Evolutionary conservation across 1,284 basidiomycete genomes (phyloP).

Genomic region (Sanghuangporus baumii): DNA sequence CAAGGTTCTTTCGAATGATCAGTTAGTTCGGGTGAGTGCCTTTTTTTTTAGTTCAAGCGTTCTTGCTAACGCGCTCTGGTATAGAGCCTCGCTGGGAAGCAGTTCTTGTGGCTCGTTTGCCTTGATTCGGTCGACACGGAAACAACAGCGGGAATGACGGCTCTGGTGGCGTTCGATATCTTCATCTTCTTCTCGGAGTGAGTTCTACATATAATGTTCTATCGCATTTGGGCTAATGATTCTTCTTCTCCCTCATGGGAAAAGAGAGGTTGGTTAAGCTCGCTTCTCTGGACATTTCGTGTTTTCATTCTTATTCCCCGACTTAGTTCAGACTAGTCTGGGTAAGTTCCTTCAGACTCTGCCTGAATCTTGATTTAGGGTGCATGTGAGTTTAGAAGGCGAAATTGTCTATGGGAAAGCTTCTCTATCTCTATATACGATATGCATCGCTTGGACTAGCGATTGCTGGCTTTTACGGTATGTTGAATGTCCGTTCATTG

Average conservation of each 20-base stretch:
- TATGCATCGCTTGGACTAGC: not conserved
- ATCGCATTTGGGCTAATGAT: not conserved
- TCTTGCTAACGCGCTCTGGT: not conserved
- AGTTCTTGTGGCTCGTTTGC: not conserved
- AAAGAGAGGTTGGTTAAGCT: not conserved
- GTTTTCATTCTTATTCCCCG: no score
- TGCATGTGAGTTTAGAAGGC: not conserved
- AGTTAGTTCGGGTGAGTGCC: not conserved
- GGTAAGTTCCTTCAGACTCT: not conserved
- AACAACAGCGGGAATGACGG: not conserved
- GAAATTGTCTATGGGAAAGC: not conserved
- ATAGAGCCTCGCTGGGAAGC: not conserved
- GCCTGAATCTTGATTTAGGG: not conserved
- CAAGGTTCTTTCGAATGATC: not conserved
- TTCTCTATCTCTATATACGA: not conserved
- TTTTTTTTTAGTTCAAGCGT: not conserved
- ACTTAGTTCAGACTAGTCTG: not conserved
- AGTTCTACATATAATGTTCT: not conserved
- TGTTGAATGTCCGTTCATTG: not conserved
- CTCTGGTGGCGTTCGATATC: not conserved
- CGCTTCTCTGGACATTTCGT: not conserved
- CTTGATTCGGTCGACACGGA: not conserved
- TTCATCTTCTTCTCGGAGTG: constrained; percentile 1
- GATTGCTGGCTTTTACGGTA: not conserved
- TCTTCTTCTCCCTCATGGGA: not conserved